phyloP scores from a whole-genome alignment of 2,329 filamentous ascomycete genomes.

The Penicillium sp. region DNA sequence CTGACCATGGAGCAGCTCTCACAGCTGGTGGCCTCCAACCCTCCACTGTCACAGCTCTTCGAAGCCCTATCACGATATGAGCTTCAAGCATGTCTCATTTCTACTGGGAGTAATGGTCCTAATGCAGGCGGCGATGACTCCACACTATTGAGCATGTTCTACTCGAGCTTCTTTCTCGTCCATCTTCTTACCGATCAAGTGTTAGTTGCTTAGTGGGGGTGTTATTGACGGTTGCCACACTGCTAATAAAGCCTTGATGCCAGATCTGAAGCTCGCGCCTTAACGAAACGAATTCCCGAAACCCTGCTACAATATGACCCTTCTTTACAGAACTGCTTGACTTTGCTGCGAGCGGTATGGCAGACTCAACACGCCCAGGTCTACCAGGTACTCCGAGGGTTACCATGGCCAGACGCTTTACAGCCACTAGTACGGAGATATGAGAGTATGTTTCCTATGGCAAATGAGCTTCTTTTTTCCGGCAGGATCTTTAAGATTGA shows the following conservation, averaged over 20 bases:
- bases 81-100: conserved; percentile 32
- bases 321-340: conserved; percentile 36
- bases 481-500: not conserved
- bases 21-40: conserved; percentile 26
- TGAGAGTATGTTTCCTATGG: conserved; percentile 29
- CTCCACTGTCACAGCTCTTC: conserved; percentile 35
- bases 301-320: conserved; percentile 28
- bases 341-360: conserved; percentile 39
- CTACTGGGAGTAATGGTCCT: conserved; percentile 15
- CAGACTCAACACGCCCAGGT: conserved; percentile 36
- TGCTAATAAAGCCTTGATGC: not conserved
- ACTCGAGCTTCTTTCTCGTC: conserved; percentile 40
- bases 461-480: not conserved
- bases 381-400: conserved; percentile 34
- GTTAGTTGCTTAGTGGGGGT: conserved; percentile 23
- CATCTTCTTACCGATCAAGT: conserved; percentile 41
- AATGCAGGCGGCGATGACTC: conserved; percentile 19
- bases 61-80: conserved; percentile 37
- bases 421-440: conserved; percentile 34
- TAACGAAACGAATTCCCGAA: conserved; percentile 37
- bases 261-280: conserved; percentile 41
- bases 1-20: conserved; percentile 33
- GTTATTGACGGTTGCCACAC: not conserved
- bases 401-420: conserved; percentile 35
- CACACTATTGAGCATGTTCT: conserved; percentile 37